Conservation (phyloP, 179 eudicot species). For the Silene noctiflora region DNA sequence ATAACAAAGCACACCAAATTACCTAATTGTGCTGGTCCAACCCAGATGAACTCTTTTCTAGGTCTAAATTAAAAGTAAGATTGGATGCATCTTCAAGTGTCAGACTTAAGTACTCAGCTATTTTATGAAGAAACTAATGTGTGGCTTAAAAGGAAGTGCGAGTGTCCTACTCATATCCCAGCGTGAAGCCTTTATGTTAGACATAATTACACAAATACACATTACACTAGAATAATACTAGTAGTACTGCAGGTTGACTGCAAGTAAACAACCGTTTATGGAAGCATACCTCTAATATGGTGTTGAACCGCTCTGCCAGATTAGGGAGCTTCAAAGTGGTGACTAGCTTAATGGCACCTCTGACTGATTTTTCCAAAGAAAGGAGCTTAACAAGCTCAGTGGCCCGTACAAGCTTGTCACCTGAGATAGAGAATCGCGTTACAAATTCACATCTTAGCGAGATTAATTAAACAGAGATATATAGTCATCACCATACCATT, state of each 20-base stretch:
- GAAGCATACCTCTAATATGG: slow-evolving; percentile 70
- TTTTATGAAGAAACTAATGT: too few species aligned
- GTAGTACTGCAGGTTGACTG: neutral
- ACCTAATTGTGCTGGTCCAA: too few species aligned
- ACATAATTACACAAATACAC: neutral
- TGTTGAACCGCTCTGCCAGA: slow-evolving; percentile 81
- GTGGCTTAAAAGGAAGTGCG: too few species aligned
- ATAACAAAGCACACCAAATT: too few species aligned
- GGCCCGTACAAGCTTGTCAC: slow-evolving; percentile 93
- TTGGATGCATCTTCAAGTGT: too few species aligned
- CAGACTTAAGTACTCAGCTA: too few species aligned
- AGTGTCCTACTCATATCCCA: too few species aligned
- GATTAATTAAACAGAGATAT: neutral
- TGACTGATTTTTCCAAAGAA: slow-evolving; percentile 77
- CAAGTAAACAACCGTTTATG: neutral
- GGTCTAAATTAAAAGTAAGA: too few species aligned
- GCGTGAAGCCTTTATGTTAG: neutral
- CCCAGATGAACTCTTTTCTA: too few species aligned
- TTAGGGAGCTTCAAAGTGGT: slow-evolving; percentile 87
- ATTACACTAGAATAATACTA: neutral
- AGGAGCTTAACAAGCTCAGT: slow-evolving; percentile 87
- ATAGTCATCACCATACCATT: slow-evolving; percentile 48
- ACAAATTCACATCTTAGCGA: neutral
- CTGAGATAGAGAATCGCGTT: slow-evolving; percentile 32
- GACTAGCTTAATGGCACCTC: slow-evolving; percentile 91